Evolutionary conservation across 2,329 filamentous ascomycete genomes (phyloP).

Genomic region (Cercospora sp.): DNA sequence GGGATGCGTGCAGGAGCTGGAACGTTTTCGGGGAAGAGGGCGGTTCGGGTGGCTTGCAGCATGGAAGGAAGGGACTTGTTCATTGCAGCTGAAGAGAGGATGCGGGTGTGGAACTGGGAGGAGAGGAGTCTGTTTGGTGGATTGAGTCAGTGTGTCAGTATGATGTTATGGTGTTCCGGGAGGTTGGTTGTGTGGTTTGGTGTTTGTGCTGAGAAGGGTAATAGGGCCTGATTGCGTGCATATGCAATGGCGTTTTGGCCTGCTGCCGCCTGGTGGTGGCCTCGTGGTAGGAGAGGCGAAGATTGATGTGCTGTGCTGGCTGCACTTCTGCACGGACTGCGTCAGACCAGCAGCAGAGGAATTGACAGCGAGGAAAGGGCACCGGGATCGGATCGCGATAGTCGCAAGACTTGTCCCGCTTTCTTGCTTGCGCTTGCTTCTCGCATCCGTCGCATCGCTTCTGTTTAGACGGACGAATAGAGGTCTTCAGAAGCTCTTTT

Average conservation of each 20-base stretch:
- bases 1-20: conserved; percentile 64
- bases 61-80: conserved; percentile 47
- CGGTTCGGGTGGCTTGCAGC: conserved; percentile 69
- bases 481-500: conserved; percentile 11
- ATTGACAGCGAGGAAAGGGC: not conserved
- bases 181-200: not conserved
- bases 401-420: not conserved
- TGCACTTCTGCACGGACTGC: conserved; percentile 4
- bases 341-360: conserved; percentile 13
- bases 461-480: conserved; percentile 19
- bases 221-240: conserved; percentile 25
- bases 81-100: conserved; percentile 37
- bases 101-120: conserved; percentile 43
- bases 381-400: conserved; percentile 8
- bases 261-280: not conserved
- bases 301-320: not conserved
- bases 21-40: conserved; percentile 83
- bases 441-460: not conserved
- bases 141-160: conserved; percentile 9
- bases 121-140: conserved; percentile 46
- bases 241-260: conserved; percentile 16
- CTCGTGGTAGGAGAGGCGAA: not conserved
- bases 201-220: conserved; percentile 18
- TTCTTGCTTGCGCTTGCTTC: not conserved
- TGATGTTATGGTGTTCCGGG: not conserved